Evolutionary conservation across 768 basidiomycete genomes (phyloP).

Genomic region (Cystobasidiopsis lactophilus): DNA sequence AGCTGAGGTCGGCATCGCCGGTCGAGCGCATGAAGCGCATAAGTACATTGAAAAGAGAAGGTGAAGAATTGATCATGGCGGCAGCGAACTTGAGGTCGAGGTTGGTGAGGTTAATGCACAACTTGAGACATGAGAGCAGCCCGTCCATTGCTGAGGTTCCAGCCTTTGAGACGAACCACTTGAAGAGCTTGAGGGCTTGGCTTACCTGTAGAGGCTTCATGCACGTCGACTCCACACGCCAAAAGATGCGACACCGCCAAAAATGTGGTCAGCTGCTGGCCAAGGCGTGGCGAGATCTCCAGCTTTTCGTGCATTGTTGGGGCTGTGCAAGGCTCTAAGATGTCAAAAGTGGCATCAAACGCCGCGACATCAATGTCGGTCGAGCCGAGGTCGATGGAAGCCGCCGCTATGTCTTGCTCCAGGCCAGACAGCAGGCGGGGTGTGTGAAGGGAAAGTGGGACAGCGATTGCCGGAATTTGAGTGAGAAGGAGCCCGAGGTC

Average conservation of each 20-base stretch:
- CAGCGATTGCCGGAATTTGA: too few species aligned
- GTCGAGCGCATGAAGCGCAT: not conserved
- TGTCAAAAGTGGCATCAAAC: not conserved
- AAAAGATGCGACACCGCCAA: not conserved
- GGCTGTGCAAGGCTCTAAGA: not conserved
- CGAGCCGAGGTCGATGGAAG: not conserved
- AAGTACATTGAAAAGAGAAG: too few species aligned
- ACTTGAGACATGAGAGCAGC: not conserved
- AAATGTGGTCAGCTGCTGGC: not conserved
- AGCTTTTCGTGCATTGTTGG: not conserved
- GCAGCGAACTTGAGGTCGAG: not conserved
- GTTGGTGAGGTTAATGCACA: not conserved
- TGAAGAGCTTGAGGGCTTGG: too few species aligned
- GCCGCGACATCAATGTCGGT: not conserved
- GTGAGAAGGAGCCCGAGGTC: too few species aligned
- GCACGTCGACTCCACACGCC: not conserved
- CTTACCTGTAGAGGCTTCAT: not conserved
- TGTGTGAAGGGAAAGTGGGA: not conserved
- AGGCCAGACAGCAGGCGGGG: not conserved
- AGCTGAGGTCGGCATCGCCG: not conserved
- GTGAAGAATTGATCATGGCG: not conserved
- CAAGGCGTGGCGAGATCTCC: not conserved
- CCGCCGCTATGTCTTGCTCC: not conserved
- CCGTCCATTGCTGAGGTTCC: not conserved
- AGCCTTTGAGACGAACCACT: not conserved